These are phyloP conservation scores for Pelagophyceae sp. DNA, from an alignment of 352 stramenopile species.

Conservation along the genomic window DNA sequence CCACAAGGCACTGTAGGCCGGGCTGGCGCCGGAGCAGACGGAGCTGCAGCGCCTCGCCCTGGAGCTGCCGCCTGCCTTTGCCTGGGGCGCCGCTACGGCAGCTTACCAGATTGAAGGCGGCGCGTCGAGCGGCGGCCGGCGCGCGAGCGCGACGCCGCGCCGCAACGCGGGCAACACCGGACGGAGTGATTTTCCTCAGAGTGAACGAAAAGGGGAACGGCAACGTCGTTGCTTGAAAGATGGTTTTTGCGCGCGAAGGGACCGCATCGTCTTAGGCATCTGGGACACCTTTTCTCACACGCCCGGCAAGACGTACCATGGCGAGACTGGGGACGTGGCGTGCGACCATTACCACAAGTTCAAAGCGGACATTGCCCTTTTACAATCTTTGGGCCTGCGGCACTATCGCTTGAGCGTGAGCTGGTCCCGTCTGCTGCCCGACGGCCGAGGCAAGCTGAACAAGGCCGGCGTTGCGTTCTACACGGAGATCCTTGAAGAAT, in stretches of 20 bases:
- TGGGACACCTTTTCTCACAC: constrained; percentile 82
- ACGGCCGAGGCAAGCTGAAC: constrained; percentile 61
- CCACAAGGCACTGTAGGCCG: too few species aligned
- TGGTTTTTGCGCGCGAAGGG: constrained; percentile 34
- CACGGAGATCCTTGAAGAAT: constrained; percentile 71
- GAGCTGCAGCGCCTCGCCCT: background rate
- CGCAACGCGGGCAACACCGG: too few species aligned
- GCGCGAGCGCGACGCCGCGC: too few species aligned
- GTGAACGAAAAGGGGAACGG: too few species aligned
- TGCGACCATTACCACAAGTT: constrained; percentile 83
- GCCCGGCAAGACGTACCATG: constrained; percentile 40
- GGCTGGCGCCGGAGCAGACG: too few species aligned
- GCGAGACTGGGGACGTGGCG: constrained; percentile 73
- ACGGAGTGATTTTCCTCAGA: too few species aligned
- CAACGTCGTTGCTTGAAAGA: too few species aligned
- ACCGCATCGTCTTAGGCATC: too few species aligned
- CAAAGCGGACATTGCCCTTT: constrained; percentile 77
- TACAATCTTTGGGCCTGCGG: constrained; percentile 74
- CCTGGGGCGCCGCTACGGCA: constrained; percentile 72
- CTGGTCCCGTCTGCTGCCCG: constrained; percentile 77
- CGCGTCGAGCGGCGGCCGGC: constrained; percentile 63
- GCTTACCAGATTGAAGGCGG: constrained; percentile 84
- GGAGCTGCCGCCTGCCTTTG: constrained; percentile 43
- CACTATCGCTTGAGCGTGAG: constrained; percentile 80
- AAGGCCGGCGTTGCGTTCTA: constrained; percentile 79